Conservation (phyloP, 352 stramenopile genomes). For the Plasmopara viticola region DNA sequence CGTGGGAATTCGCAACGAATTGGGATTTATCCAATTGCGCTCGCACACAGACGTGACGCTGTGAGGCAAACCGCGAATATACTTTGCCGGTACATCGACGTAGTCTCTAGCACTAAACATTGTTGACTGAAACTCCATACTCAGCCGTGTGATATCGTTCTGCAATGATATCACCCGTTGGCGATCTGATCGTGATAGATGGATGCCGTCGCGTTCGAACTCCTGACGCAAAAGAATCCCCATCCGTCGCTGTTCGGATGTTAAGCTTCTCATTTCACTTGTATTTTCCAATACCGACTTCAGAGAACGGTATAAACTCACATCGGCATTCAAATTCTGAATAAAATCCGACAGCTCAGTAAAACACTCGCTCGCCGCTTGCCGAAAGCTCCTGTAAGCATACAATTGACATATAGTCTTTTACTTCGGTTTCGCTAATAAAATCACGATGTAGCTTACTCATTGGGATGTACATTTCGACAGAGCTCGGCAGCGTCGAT, state of each 20-base stretch:
- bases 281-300: slow-evolving; percentile 54
- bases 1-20: slow-evolving; percentile 61
- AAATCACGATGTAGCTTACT: slow-evolving; percentile 30
- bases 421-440: background rate
- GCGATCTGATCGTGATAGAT: slow-evolving; percentile 71
- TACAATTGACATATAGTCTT: slow-evolving; percentile 2
- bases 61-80: slow-evolving; percentile 54
- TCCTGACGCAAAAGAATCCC: slow-evolving; percentile 84
- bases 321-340: slow-evolving; percentile 90
- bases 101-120: slow-evolving; percentile 63
- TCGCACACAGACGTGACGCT: slow-evolving; percentile 52
- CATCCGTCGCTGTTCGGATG: slow-evolving; percentile 89
- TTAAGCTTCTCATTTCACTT: slow-evolving; percentile 51
- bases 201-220: slow-evolving; percentile 95
- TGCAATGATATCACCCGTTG: slow-evolving; percentile 82
- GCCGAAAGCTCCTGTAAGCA: slow-evolving; percentile 58
- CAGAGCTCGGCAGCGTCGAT: slow-evolving; percentile 95
- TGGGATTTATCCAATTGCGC: slow-evolving; percentile 56
- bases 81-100: slow-evolving; percentile 52
- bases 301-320: slow-evolving; percentile 86
- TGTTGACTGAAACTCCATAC: slow-evolving; percentile 86
- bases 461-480: slow-evolving; percentile 88
- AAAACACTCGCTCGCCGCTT: slow-evolving; percentile 85
- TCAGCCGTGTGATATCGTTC: slow-evolving; percentile 82
- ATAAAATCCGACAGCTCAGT: slow-evolving; percentile 92